A percentile compares a stretch with the other conserved stretches of the same genome.
Conservation (phyloP, 495 filamentous ascomycete species). For the Ramalina intermedia region DNA sequence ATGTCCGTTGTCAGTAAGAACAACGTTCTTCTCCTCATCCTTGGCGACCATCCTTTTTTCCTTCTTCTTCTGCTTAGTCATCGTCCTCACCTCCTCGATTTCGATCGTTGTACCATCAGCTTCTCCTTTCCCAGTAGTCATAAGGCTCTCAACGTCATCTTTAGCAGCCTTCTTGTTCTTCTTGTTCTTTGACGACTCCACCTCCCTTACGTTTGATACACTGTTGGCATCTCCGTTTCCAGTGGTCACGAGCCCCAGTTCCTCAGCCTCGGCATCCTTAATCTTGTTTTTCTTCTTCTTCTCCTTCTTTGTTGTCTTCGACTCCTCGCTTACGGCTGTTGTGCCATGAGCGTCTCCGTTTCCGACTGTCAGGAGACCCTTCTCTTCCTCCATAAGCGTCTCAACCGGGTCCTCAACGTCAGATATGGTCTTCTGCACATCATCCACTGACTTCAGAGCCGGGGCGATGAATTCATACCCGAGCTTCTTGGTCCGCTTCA, state of each 20-base stretch:
- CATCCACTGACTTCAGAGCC: slow-evolving; percentile 50
- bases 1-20: slow-evolving; percentile 15
- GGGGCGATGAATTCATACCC: slow-evolving; percentile 78
- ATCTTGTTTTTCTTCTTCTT: neutral
- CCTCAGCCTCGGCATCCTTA: slow-evolving; percentile 22
- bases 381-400: slow-evolving; percentile 16
- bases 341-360: slow-evolving; percentile 21
- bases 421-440: slow-evolving; percentile 27
- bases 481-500: slow-evolving; percentile 52
- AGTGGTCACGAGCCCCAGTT: slow-evolving; percentile 17
- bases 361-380: slow-evolving; percentile 11
- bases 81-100: neutral
- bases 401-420: neutral
- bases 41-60: too few species aligned
- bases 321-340: slow-evolving; percentile 10
- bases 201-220: neutral
- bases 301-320: slow-evolving; percentile 17
- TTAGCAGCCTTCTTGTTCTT: too few species aligned
- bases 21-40: slow-evolving; percentile 17
- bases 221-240: slow-evolving; percentile 16
- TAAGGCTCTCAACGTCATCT: slow-evolving; percentile 14
- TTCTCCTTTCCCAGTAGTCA: slow-evolving; percentile 13
- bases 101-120: slow-evolving; percentile 5
- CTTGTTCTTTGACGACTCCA: neutral
- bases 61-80: neutral